Percentiles rank a stretch among this genome's conserved stretches.
Conservation (phyloP, 1,139 yeast genomes). For the Magnusiomyces magnusii region DNA sequence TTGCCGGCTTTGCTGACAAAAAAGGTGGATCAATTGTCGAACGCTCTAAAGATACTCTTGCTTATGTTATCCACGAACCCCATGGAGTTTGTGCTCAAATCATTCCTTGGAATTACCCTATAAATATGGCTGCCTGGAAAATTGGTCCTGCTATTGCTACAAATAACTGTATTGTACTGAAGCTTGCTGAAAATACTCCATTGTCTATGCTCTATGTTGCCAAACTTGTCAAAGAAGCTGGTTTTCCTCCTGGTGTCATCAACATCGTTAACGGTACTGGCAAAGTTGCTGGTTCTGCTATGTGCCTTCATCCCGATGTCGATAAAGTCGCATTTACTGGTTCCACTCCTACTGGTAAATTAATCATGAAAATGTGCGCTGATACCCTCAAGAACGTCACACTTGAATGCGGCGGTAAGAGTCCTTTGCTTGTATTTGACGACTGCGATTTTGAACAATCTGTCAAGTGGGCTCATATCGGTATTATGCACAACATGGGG, state of each 20-base stretch:
- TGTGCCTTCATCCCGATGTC: conserved; percentile 58
- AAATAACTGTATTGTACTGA: conserved; percentile 67
- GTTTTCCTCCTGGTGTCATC: conserved; percentile 73
- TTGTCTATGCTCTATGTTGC: conserved; percentile 65
- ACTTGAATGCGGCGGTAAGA: conserved; percentile 79
- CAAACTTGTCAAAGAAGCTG: conserved; percentile 56
- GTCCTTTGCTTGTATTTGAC: conserved; percentile 67
- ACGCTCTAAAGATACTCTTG: conserved; percentile 51
- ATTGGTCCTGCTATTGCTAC: conserved; percentile 74
- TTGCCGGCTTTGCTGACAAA: conserved; percentile 84
- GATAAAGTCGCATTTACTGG: conserved; percentile 86
- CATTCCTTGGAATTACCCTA: conserved; percentile 88
- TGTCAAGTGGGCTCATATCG: conserved; percentile 49
- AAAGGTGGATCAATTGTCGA: conserved; percentile 61
- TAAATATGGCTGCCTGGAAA: conserved; percentile 68
- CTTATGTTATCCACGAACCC: conserved; percentile 63
- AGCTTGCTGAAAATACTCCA: conserved; percentile 75
- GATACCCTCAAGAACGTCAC: conserved; percentile 68
- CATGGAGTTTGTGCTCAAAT: conserved; percentile 84
- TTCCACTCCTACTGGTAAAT: conserved; percentile 67
- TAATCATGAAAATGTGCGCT: conserved; percentile 63
- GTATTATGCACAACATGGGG: conserved; percentile 74
- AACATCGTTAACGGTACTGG: conserved; percentile 74
- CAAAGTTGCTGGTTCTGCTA: conserved; percentile 63
- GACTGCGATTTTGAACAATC: conserved; percentile 64